Evolutionary conservation across 2,329 filamentous ascomycete genomes (phyloP), one percentile per base, ranked within the genome.

Genomic region (Cephalotrichum gorgonifer): DNA sequence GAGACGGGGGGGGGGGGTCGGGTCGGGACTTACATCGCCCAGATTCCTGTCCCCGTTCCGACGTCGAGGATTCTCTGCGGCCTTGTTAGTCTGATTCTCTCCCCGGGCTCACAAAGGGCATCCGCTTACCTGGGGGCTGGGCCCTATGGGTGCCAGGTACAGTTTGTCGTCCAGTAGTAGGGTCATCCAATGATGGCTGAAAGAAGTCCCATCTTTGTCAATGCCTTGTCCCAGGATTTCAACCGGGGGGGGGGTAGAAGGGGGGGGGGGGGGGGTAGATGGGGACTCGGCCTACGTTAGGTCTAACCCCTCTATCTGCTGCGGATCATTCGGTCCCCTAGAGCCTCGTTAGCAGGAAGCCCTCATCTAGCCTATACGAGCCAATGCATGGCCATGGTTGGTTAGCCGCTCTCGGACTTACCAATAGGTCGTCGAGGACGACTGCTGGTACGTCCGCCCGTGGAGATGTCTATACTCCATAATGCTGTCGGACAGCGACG

Each of bases 11-110:
- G 23, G 17, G 38, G 12, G 6, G 9, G 25, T 31, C 6, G 43
- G 35, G 23, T 25, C 8, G 33, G 72, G 72, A 53, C 79, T 74
- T 41, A 59, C 59, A 56, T 62, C 2, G 75, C 71, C 76, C 74
- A 79, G 49, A 76, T 71, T 27, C 76, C 76, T 1, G 75, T 75
- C 23, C 78, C 78, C 2, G 76, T 79, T 41, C 75, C 73, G 8
- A 79, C 62, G 51, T 77, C 74, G 20, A 79, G 59, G 2, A 56
- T 51, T 30, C 47, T 56, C 54, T 55, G 3, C 0, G 22, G 8
- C 0, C 2, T 2, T 1, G 11, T 15, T 20, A 20, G 22, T 14
- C 52, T 42, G 14, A 51, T 51, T 2, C 52, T 22, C 6, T 33
- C 17, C 25, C 12, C 8, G 11, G 12, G 27, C 15, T 7, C 31